Evolutionary conservation across 2,329 filamentous ascomycete genomes (phyloP), one percentile per base, ranked within the genome.

Genomic region (Saccharata proteae): DNA sequence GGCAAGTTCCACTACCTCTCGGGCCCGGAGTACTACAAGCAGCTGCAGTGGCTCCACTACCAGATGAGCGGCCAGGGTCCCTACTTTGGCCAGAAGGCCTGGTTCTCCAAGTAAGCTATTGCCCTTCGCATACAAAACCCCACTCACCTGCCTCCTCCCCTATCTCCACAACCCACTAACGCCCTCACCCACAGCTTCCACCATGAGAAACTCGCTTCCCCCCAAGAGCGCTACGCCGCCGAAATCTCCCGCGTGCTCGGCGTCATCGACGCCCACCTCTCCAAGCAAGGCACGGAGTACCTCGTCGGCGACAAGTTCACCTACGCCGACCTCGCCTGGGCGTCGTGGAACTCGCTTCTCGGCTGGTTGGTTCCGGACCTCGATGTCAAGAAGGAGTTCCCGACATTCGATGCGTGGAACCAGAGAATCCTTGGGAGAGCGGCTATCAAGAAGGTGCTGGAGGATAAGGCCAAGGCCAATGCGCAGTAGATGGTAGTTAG

Each of bases 11-110:
- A 49, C 26, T 63, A 59, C 38, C 36, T 33, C 5, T 31, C 43
- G 0, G 45, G 48, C 2, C 47, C 46, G 2, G 58, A 64, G 18
- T 46, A 43, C 30, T 59, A 54, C 37, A 44, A 51, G 1, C 51
- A 54, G 4, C 58, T 57, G 38, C 58, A 62, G 23, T 65, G 58
- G 54, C 49, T 65, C 2, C 54, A 52, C 40, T 64, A 55, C 44
- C 61, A 66, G 44, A 45, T 47, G 22, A 51, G 52, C 4, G 61
- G 61, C 4, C 63, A 67, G 39, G 63, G 62, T 1, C 63, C 62
- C 0, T 67, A 66, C 40, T 66, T 44, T 21, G 51, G 51, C 0
- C 49, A 54, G 38, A 41, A 37, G 2, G 33, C 37, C 12, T 59
- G 55, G 56, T 59, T 59, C 38, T 21, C 19, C n/a, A 21, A 21